Evolutionary conservation across 768 basidiomycete genomes (phyloP), one percentile per base, ranked within the genome.

Genomic region (Leucocoprinus leucothites): DNA sequence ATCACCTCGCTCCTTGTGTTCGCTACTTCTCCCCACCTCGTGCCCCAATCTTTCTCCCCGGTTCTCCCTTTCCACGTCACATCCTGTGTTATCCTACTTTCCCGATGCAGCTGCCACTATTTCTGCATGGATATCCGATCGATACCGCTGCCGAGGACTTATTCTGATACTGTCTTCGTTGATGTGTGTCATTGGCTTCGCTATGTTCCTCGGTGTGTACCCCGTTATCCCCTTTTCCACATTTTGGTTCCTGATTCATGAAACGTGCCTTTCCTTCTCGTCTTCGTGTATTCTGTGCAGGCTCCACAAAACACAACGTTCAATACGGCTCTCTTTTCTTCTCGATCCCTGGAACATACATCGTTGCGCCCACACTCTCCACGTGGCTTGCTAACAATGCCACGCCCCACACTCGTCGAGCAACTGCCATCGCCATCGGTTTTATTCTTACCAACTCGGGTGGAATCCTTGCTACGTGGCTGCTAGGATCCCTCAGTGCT

Each of bases 321-420:
- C 77, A 77, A 60, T 86, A 86, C 56, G 80, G 69, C 13, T 78
- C 78, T 13, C 70, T 86, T 2, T 86, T 84, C 71, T 69, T 86
- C 48, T 75, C 75, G 3, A 71, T 84, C 19, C 62, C 77, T 0
- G 82, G 84, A 14, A 69, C 75, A 1, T 85, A 85, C 64, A 67
- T 75, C n/a, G 65, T 72, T 1, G 81, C 78, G 2, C 82, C 84
- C 1, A 71, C 82, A 0, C 65, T 83, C 26, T 73, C 74, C 2
- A 80, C 84, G 0, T 87, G 85, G 85, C 68, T 71, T 51, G 77
- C 84, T 9, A 86, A 86, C 67, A 86, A 86, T 68, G 72, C 79
- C 6, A 70, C 78, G 5, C 85, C 84, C 0, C 73, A 82, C 57
- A 67, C 74, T 41, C 72, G 82, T 25, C 77, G 85, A 16, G 85